Base-by-base conservation (phyloP, 257 asterid species). In the Scutellaria galericulata region DNA sequence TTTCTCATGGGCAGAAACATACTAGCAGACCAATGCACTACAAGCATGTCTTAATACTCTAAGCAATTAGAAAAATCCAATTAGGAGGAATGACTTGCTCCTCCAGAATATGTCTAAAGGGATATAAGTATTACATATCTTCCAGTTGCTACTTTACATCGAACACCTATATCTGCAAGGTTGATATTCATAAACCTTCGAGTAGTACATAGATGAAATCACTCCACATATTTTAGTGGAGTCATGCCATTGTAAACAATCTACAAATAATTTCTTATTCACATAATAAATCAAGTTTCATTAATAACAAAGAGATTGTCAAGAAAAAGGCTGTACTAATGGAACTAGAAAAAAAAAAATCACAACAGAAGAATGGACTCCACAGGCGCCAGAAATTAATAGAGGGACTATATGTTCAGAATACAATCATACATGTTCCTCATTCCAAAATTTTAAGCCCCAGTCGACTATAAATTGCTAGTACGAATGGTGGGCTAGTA, bases 311-410 rank as follows among this genome's bases (percentile, higher is more conserved):
- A 46, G 22, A 48, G 13, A 41, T 51, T 1, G 13, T 12, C 42
- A 55, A 15, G 64, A 35, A 48, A 48, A 62, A 62, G 46, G 57
- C 69, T 53, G 37, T 31, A 61, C 51, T 22, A 62, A 41, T 42
- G 20, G 48, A 60, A 73, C 60, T 27, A 51, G 18, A 18, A 50
- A 57, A 64, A 9, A 7, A 8, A 14, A 12, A 14, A 61, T 35
- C 53, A 24, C 58, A 44, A 31, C 37, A 31, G 37, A 71, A 56
- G 31, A 51, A 48, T 57, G 71, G 62, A 53, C 41, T 64, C 65
- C 65, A 37, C 70, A 68, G 31, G 70, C 63, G 65, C 64, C 76
- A 50, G 31, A 27, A 27, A 56, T 42, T 31, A 39, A 24, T n/a
- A 42, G 0, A 37, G 42, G 39, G 64, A 15, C 54, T 66, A 13